Base-by-base conservation (phyloP, 2,329 filamentous ascomycete genomes). In the Colletotrichum tamarilloi region DNA sequence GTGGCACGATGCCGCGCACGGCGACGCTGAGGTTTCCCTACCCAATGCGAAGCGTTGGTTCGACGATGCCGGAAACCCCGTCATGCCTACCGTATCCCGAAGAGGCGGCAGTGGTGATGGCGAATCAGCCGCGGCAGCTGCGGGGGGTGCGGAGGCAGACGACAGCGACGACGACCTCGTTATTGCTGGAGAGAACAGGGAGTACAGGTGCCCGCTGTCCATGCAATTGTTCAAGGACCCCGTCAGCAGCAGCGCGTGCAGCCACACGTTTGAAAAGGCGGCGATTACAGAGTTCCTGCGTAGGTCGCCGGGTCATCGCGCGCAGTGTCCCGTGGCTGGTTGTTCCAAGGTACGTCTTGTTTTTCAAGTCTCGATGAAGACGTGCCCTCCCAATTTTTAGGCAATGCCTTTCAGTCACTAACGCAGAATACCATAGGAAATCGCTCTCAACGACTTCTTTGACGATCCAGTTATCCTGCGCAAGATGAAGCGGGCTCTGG, bases 191-290 rank as follows among this genome's bases (percentile, higher is more conserved):
- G 90, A 91, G 74, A 88, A 87, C 5, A 86, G 91, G 65, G 92
- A 90, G 80, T 89, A 92, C 38, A 92, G 90, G 77, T 95, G 93
- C 77, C 92, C 93, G 0, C 80, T 95, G 24, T 93, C 92, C 0
- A 84, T 95, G 75, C 85, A 85, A 64, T 84, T 88, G 57, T 91
- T 94, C 84, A 83, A 85, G 55, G 87, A 94, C 65, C 93, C 93
- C 0, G 91, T 90, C 77, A 93, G 89, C 68, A 93, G 90, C 77
- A 83, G 79, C 16, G 89, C 89, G 75, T 95, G 93, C 84, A 91
- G 89, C 68, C 93, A 95, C 80, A 91, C 89, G 0, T 95, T 94
- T 79, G 92, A 95, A 78, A 92, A 90, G 80, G 78, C 80, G 1
- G 89, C 90, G 0, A 92, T 95, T 52, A 70, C 89, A 28, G 87